Percentiles rank a stretch among this genome's conserved stretches.
Conservation (phyloP, 2,329 filamentous ascomycete genomes). For the Neopestalotiopsis clavispora region DNA sequence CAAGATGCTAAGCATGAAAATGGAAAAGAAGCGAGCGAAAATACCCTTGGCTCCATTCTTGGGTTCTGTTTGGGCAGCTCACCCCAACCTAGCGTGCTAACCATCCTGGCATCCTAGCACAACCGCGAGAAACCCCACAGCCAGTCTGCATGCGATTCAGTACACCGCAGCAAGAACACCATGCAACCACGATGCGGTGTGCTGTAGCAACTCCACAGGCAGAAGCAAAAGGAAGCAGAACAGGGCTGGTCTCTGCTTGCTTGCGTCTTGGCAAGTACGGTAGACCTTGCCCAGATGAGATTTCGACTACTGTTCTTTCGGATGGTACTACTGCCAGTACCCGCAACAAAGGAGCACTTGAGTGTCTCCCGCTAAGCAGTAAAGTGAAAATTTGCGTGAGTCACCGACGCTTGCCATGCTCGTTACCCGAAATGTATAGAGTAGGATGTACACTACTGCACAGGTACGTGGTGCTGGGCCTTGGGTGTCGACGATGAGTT, state of each 20-base stretch:
- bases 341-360: slow-evolving; percentile 11
- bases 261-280: not conserved
- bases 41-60: not conserved
- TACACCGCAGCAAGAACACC: not conserved
- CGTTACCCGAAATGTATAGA: not conserved
- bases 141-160: slow-evolving; percentile 1
- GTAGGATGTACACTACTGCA: slow-evolving; percentile 7
- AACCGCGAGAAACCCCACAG: not conserved
- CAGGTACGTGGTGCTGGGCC: slow-evolving; percentile 20
- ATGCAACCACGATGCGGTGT: slow-evolving; percentile 7
- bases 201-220: not conserved
- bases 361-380: slow-evolving; percentile 13
- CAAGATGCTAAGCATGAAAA: not conserved
- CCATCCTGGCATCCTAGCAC: no score
- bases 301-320: not conserved
- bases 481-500: slow-evolving; percentile 5
- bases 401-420: slow-evolving; percentile 28
- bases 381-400: slow-evolving; percentile 32
- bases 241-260: not conserved
- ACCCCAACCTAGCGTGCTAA: no score
- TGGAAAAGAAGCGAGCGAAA: no score
- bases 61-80: not conserved
- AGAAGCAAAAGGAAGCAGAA: not conserved
- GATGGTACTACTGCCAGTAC: slow-evolving; percentile 28
- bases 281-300: slow-evolving; percentile 10